Base-by-base conservation (phyloP, 257 asterid species). In the Gentiana macrophylla region DNA sequence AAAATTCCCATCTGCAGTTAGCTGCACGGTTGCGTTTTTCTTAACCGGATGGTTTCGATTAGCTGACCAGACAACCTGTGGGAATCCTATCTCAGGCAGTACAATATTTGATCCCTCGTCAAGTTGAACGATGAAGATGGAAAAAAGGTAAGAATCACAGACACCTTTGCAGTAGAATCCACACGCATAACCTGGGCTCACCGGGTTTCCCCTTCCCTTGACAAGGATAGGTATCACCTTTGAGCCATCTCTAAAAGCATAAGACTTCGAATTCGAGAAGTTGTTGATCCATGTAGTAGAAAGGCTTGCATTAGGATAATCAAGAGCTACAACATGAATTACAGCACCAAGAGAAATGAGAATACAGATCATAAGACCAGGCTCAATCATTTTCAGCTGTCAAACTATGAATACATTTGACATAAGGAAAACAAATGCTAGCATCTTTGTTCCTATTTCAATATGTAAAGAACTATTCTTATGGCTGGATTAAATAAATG, bases 41-140 rank as follows among this genome's bases (percentile, higher is more conserved):
- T 35, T 24, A 33, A 80, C 80, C 0, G 76, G 77, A 5, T 47
- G 49, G 64, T 74, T 54, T 12, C 78, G 32, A 47, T 74, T 80
- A 53, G 87, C 80, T 12, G 80, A 75, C 87, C 84, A 77, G 7
- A 77, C 82, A 32, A 77, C 76, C 50, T 70, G 81, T 0, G 81
- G 82, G 68, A 67, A 71, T 0, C 76, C 80, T 10, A 8, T 7
- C 4, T 52, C 2, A 1, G 77, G 80, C n/a, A 6, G 3, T 15
- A 51, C 49, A 36, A 68, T 74, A 1, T 0, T 1, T 0, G 73
- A 70, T 4, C 8, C 64, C 6, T 72, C 69, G 53, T 71, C 72
- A 0, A 72, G 64, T 48, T 68, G 76, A 46, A 76, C 79, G 6
- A 73, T 71, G 53, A 71, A 72, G 2, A 80, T 15, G 12, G 78